phyloP scores from a whole-genome alignment of 495 filamentous ascomycete genomes.

The Podospora australis region DNA sequence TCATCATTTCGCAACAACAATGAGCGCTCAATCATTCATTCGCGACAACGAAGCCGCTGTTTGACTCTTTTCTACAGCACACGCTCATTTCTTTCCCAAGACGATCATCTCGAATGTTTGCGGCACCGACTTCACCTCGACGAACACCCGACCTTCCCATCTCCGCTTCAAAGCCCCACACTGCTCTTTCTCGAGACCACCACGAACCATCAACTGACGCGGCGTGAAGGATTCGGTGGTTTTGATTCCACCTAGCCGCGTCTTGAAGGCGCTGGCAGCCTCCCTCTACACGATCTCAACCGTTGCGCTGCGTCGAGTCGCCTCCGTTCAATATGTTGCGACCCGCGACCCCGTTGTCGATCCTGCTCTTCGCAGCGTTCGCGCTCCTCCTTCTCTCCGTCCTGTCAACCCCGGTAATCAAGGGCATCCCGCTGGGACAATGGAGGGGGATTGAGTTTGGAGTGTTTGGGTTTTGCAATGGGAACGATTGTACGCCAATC shows the following conservation, averaged over 20 bases:
- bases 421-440: conserved; percentile 71
- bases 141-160: too few species aligned
- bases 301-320: neutral
- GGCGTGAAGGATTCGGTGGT: too few species aligned
- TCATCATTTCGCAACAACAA: neutral
- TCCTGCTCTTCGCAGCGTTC: conserved; percentile 83
- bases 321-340: conserved; percentile 54
- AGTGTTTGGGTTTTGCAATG: conserved; percentile 84
- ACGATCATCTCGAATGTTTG: conserved; percentile 15
- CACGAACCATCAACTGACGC: conserved; percentile 2
- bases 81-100: conserved; percentile 9
- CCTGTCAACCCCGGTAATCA: conserved; percentile 87
- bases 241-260: conserved; percentile 18
- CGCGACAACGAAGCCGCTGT: neutral
- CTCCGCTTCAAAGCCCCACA: too few species aligned
- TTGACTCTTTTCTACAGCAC: neutral
- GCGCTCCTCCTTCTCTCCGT: conserved; percentile 78
- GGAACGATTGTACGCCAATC: conserved; percentile 57
- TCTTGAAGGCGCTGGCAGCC: conserved; percentile 28
- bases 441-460: conserved; percentile 76
- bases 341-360: conserved; percentile 84
- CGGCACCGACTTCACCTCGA: too few species aligned
- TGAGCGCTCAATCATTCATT: neutral
- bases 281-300: conserved; percentile 3
- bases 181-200: too few species aligned